Evolutionary conservation across 1,139 yeast genomes (phyloP).

Genomic region (Pneumocystis murina): DNA sequence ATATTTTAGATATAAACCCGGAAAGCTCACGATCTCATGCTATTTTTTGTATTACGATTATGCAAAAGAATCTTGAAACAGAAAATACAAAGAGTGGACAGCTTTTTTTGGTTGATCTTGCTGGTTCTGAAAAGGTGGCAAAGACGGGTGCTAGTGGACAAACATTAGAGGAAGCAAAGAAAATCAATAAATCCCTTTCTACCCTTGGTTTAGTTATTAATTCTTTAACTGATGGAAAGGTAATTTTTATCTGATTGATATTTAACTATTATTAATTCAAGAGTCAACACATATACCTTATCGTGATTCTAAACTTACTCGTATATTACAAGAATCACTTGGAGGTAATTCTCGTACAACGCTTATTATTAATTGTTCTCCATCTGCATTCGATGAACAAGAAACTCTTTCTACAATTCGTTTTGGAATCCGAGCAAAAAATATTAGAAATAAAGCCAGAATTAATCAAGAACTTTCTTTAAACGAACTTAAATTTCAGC

Average conservation of each 20-base stretch:
- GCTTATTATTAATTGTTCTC: slow-evolving; percentile 64
- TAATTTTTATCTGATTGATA: background rate
- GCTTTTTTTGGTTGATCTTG: slow-evolving; percentile 67
- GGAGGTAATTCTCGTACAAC: slow-evolving; percentile 83
- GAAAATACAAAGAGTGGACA: slow-evolving; percentile 52
- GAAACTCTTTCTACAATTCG: slow-evolving; percentile 69
- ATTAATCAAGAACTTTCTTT: slow-evolving; percentile 56
- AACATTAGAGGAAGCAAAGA: slow-evolving; percentile 68
- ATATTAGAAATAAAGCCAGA: slow-evolving; percentile 52
- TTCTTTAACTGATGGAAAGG: slow-evolving; percentile 53
- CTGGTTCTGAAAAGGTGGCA: slow-evolving; percentile 79
- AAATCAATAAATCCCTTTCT: slow-evolving; percentile 63
- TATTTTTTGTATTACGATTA: slow-evolving; percentile 51
- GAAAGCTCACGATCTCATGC: slow-evolving; percentile 76
- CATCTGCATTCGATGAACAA: slow-evolving; percentile 41
- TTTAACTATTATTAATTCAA: background rate
- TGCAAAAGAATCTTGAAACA: slow-evolving; percentile 41
- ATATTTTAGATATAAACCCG: slow-evolving; percentile 38
- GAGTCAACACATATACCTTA: slow-evolving; percentile 52
- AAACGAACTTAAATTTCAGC: slow-evolving; percentile 36
- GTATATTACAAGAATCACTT: slow-evolving; percentile 67
- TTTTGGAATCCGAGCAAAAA: slow-evolving; percentile 68
- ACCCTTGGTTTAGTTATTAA: slow-evolving; percentile 72
- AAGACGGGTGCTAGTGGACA: slow-evolving; percentile 70
- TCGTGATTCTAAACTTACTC: slow-evolving; percentile 69